Evolutionary conservation across 768 basidiomycete genomes (phyloP), one percentile per base, ranked within the genome.

Genomic region (Termitomyces sp.): DNA sequence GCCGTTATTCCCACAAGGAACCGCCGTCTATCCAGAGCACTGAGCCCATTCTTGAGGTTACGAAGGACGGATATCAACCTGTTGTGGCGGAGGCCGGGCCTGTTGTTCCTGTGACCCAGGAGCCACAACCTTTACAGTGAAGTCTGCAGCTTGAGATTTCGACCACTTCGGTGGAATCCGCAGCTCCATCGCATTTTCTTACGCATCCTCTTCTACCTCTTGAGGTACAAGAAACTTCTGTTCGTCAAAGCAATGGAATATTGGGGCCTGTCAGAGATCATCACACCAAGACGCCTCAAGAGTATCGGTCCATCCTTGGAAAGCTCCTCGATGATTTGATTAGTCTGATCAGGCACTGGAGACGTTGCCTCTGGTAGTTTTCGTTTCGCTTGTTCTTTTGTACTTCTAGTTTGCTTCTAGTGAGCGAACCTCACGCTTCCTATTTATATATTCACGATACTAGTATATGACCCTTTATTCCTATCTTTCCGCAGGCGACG

Each of bases 161-260:
- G 14, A 37, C 44, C 5, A 29, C 41, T 16, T 44, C 37, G 8
- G 27, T 41, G 16, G 57, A 58, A 31, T 58, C 57, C 40, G 57
- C 37, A 17, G 57, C 45, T 27, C 57, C 57, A 29, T 58, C 57
- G 5, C 57, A 51, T 5, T 27, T 23, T 38, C 51, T 37, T 12
- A 58, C 51, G 10, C 57, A 58, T 12, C 57, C 57, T 47, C 51
- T 58, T n/a, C 44, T 58, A 1, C 45, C 51, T 34, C 51, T 58
- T 16, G 51, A 58, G 29, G 31, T 53, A 17, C 57, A 58, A 16
- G 57, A 52, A 23, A 25, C 27, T 14, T 52, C 57, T n/a, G 27
- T 23, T 27, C 57, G 51, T 38, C 57, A 53, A 35, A 43, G 16
- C 21, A 47, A 32, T 14, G 51, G 37, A n/a, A 25, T 29, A 6